Conservation (phyloP, 352 stramenopile species). For the Peronospora farinosa region DNA sequence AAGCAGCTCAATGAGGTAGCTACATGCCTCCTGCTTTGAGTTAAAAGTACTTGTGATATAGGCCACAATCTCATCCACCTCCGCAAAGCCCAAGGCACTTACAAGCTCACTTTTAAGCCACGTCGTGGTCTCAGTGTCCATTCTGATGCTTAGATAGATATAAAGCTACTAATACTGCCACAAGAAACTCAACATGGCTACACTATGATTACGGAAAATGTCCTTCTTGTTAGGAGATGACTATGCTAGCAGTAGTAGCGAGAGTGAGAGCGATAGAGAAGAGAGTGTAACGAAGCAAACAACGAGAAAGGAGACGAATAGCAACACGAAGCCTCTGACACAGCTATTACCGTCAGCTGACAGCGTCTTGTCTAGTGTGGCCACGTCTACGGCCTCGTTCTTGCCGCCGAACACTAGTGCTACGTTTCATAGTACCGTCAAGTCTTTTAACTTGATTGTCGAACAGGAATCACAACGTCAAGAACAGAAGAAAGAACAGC, state of each 20-base stretch:
- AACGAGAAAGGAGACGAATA: neutral
- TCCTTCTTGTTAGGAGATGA: slow-evolving; percentile 47
- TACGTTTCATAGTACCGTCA: slow-evolving; percentile 10
- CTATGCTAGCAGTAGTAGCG: slow-evolving; percentile 35
- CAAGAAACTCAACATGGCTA: slow-evolving; percentile 12
- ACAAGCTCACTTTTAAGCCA: slow-evolving; percentile 59
- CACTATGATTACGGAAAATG: slow-evolving; percentile 17
- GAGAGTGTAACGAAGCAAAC: neutral
- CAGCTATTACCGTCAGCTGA: slow-evolving; percentile 38
- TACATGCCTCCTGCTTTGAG: slow-evolving; percentile 38
- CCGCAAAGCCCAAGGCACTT: slow-evolving; percentile 55
- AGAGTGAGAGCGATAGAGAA: slow-evolving; percentile 29
- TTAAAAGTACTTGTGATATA: slow-evolving; percentile 49
- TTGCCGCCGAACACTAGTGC: slow-evolving; percentile 22
- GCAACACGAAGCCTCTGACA: neutral
- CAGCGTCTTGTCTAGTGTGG: slow-evolving; percentile 35
- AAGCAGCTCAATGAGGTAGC: slow-evolving; percentile 64
- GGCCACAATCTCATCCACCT: slow-evolving; percentile 62
- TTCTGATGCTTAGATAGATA: slow-evolving; percentile 9
- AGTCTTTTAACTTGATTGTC: slow-evolving; percentile 32
- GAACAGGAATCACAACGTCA: slow-evolving; percentile 17
- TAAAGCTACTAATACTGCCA: neutral
- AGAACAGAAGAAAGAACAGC: slow-evolving; percentile 14
- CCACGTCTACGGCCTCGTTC: slow-evolving; percentile 34
- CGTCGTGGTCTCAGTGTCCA: slow-evolving; percentile 24